phyloP scores from a whole-genome alignment of 495 filamentous ascomycete species.

The Friedmanniomyces simplex region DNA sequence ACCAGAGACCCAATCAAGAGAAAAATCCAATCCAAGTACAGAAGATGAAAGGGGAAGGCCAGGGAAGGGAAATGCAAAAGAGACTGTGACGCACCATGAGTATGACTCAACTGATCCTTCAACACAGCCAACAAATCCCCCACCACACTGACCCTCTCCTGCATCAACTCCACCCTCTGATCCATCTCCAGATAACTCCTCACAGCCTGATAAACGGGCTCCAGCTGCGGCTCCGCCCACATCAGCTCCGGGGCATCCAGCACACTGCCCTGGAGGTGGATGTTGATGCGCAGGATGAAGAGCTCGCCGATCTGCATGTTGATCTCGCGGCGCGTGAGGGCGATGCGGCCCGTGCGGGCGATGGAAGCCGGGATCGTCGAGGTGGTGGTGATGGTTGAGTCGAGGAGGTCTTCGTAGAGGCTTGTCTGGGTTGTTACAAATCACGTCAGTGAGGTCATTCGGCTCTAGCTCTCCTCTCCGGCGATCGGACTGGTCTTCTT shows the following conservation, averaged over 20 bases:
- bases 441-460: too few species aligned
- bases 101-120: conserved; percentile 91
- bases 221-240: conserved; percentile 94
- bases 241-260: conserved; percentile 97
- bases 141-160: conserved; percentile 85
- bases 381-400: conserved; percentile 79
- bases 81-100: conserved; percentile 69
- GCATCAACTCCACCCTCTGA: conserved; percentile 81
- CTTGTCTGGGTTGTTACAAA: too few species aligned
- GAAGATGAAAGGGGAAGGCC: too few species aligned
- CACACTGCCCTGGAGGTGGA: conserved; percentile 92
- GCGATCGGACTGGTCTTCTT: too few species aligned
- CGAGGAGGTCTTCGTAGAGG: conserved; percentile 91
- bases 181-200: conserved; percentile 96
- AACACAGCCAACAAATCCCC: conserved; percentile 87
- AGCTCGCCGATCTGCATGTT: conserved; percentile 98
- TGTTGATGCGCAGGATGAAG: conserved; percentile 93
- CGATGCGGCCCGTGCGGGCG: conserved; percentile 80
- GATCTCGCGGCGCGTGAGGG: conserved; percentile 72
- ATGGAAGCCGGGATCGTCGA: conserved; percentile 85
- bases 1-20: too few species aligned
- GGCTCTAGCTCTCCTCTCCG: too few species aligned
- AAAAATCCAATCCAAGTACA: neutral
- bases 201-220: conserved; percentile 90
- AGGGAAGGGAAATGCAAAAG: neutral